These are phyloP conservation scores for Powellomyces hirtus DNA, from an alignment of 192 early-diverging fungal genomes.

Conservation along the genomic window DNA sequence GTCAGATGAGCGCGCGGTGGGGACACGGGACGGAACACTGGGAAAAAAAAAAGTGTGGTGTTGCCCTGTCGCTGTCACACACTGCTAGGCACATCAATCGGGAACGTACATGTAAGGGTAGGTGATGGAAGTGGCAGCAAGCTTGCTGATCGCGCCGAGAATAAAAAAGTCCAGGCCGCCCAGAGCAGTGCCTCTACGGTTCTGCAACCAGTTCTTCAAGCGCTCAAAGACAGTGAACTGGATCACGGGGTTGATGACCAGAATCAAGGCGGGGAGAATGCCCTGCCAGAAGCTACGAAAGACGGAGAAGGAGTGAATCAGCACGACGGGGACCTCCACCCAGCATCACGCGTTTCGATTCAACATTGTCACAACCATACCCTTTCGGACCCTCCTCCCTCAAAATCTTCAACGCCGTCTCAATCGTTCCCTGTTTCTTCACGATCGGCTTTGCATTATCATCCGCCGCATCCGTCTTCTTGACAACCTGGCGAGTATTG, in stretches of 20 bases:
- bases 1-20: neutral
- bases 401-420: conserved; percentile 75
- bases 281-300: conserved; percentile 76
- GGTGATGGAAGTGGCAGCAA: conserved; percentile 90
- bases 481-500: conserved; percentile 88
- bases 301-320: neutral
- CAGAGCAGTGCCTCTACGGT: conserved; percentile 51
- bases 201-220: conserved; percentile 66
- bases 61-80: neutral
- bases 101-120: conserved; percentile 91
- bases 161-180: conserved; percentile 90
- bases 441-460: conserved; percentile 47
- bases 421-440: conserved; percentile 33
- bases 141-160: conserved; percentile 92
- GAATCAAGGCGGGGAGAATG: conserved; percentile 88
- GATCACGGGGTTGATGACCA: conserved; percentile 99
- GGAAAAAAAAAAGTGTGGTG: neutral
- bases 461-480: conserved; percentile 60
- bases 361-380: too few species aligned
- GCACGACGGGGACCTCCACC: too few species aligned
- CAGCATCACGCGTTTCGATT: too few species aligned
- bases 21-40: neutral
- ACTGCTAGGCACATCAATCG: neutral
- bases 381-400: conserved; percentile 82
- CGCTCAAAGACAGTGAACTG: conserved; percentile 99